Base-by-base conservation (phyloP, 495 filamentous ascomycete genomes). In the Podospora anserina region DNA sequence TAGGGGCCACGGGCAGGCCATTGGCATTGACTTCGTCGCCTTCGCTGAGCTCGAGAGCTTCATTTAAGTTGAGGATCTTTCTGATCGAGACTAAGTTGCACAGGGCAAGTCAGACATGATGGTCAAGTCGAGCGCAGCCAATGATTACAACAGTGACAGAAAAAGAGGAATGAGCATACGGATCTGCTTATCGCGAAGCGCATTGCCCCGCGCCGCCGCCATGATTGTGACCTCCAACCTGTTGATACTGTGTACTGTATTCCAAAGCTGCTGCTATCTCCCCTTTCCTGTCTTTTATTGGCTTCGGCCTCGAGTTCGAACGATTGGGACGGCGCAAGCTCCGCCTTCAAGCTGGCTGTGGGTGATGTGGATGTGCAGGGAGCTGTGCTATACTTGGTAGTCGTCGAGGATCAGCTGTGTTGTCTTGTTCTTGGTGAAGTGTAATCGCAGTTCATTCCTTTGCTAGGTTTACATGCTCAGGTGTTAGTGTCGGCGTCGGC, bases 11-110 rank as follows among this genome's bases (percentile, higher is more conserved):
- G 19, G 90, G 85, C 44, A 92, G 81, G 61, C 90, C 89, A 70
- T 88, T 88, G 68, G 87, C 83, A 39, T 89, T 82, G 59, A 74
- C 70, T 26, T 90, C 83, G 63, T 84, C 85, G 67, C 82, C 81
- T 56, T 89, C 80, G 65, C 81, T 74, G 61, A 84, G 79, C 58
- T 85, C 77, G 28, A 88, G 76, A 20, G 86, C 80, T 77, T 96
- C 91, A 76, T 99, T 99, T 74, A 99, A 80, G 79, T 97, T 97
- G 72, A 99, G 88, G 72, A 99, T 92, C 80, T 93, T 96, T 81
- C 96, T 92, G 71, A 99, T 92, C 2, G 94, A 96, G 61, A 90
- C 96, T 99, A 72, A 34, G 32, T 2, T 68, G 72, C 69, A 74
- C 77, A 79, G 83, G 86, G 75, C 85, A 11, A 64, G 66, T 58